These are phyloP conservation scores for Neofusicoccum sp. DNA, from an alignment of 2,329 filamentous ascomycete genomes.

Conservation along the genomic window DNA sequence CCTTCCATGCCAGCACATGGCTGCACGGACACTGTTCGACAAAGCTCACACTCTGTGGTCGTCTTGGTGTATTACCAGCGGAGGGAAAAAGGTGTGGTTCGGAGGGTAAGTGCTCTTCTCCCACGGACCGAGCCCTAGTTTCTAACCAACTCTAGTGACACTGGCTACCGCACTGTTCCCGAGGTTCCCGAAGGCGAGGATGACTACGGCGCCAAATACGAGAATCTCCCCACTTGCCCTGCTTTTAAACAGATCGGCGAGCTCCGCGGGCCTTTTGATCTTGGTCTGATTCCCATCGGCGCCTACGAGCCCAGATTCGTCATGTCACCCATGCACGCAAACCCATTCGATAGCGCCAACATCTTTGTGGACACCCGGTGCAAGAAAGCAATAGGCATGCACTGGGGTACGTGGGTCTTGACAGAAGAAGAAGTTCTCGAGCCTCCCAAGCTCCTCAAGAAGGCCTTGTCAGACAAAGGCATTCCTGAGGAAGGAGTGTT, in stretches of 20 bases:
- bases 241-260: slow-evolving; percentile 84
- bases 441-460: slow-evolving; percentile 71
- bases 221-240: slow-evolving; percentile 71
- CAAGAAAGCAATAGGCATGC: slow-evolving; percentile 77
- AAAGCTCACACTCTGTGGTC: slow-evolving; percentile 80
- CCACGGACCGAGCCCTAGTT: not conserved
- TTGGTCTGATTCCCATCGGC: slow-evolving; percentile 91
- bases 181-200: slow-evolving; percentile 63
- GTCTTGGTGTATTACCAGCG: slow-evolving; percentile 78
- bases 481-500: slow-evolving; percentile 73
- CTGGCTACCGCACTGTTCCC: slow-evolving; percentile 82
- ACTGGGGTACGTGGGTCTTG: slow-evolving; percentile 87
- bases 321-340: slow-evolving; percentile 82
- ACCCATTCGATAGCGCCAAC: slow-evolving; percentile 84
- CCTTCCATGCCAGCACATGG: slow-evolving; percentile 83
- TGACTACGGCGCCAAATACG: slow-evolving; percentile 70
- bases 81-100: slow-evolving; percentile 81
- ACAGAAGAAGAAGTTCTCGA: slow-evolving; percentile 85
- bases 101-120: slow-evolving; percentile 54
- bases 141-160: slow-evolving; percentile 64
- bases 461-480: slow-evolving; percentile 69
- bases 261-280: slow-evolving; percentile 81
- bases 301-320: slow-evolving; percentile 76
- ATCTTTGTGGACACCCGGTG: slow-evolving; percentile 87
- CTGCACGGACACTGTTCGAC: slow-evolving; percentile 69